A percentile compares a stretch with the other conserved stretches of the same genome.
These are phyloP conservation scores for Tetrahymena elliotti DNA, from an alignment of 73 alveolate genomes.

Conservation along the genomic window DNA sequence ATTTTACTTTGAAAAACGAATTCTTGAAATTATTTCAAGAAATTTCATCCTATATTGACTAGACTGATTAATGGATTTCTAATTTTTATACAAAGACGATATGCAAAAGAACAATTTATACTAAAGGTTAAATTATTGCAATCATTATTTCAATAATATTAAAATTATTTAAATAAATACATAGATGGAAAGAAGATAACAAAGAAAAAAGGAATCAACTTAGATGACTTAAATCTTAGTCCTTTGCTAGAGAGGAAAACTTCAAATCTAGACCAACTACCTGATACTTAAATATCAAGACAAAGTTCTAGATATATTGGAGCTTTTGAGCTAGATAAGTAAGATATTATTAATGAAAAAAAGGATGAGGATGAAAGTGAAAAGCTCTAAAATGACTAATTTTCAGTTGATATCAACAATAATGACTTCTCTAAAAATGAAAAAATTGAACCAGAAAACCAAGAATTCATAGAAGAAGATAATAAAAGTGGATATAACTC, in stretches of 20 bases:
- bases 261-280: not conserved
- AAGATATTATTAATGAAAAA: not conserved
- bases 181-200: not conserved
- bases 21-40: not conserved
- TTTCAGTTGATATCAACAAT: not conserved
- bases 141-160: not conserved
- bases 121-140: not conserved
- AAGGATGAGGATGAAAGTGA: not conserved
- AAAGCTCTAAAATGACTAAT: not conserved
- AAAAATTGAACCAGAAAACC: not conserved
- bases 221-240: not conserved
- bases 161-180: not conserved
- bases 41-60: not conserved
- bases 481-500: not conserved
- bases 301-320: not conserved
- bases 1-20: not conserved
- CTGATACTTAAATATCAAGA: not conserved
- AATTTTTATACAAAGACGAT: not conserved
- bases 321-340: not conserved
- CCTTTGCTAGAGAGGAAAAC: not conserved
- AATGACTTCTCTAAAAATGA: not conserved
- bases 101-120: not conserved
- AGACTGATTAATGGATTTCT: not conserved
- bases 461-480: not conserved
- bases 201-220: not conserved